Evolutionary conservation across 192 early-diverging fungal genomes (phyloP).

Genomic region (Gamsiella multidivaricata): DNA sequence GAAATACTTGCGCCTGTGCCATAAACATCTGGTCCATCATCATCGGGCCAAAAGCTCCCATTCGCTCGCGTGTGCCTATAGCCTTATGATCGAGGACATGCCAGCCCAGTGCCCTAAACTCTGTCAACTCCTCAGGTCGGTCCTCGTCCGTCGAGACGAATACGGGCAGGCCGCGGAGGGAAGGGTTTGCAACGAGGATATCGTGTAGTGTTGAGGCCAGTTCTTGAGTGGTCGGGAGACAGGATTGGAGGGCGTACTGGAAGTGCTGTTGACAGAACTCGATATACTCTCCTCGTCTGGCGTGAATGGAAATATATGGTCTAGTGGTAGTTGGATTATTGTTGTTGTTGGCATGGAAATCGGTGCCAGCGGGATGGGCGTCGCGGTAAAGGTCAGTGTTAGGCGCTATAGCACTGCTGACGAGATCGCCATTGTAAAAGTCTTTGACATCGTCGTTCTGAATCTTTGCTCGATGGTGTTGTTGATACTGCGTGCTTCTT

Average conservation of each 20-base stretch:
- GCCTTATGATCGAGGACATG: slow-evolving; percentile 27
- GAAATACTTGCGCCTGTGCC: slow-evolving; percentile 21
- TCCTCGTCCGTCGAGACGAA: slow-evolving; percentile 40
- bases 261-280: slow-evolving; percentile 39
- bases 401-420: slow-evolving; percentile 11
- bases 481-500: not conserved
- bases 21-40: slow-evolving; percentile 50
- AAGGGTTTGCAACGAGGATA: not conserved
- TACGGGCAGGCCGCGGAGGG: slow-evolving; percentile 25
- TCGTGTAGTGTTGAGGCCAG: slow-evolving; percentile 19
- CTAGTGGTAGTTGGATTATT: not conserved
- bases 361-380: not conserved
- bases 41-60: slow-evolving; percentile 24
- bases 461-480: no score
- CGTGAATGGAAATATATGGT: slow-evolving; percentile 34
- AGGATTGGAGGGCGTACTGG: slow-evolving; percentile 29
- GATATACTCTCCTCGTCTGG: slow-evolving; percentile 21
- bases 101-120: slow-evolving; percentile 43
- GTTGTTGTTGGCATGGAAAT: not conserved
- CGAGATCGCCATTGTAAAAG: slow-evolving; percentile 5
- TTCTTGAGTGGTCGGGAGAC: slow-evolving; percentile 36
- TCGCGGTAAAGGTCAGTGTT: slow-evolving; percentile 5
- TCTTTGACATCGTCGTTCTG: no score
- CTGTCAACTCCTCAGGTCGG: slow-evolving; percentile 14
- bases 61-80: slow-evolving; percentile 1